Conservation (phyloP, 306 rosid genomes). For the Betula pendula region DNA sequence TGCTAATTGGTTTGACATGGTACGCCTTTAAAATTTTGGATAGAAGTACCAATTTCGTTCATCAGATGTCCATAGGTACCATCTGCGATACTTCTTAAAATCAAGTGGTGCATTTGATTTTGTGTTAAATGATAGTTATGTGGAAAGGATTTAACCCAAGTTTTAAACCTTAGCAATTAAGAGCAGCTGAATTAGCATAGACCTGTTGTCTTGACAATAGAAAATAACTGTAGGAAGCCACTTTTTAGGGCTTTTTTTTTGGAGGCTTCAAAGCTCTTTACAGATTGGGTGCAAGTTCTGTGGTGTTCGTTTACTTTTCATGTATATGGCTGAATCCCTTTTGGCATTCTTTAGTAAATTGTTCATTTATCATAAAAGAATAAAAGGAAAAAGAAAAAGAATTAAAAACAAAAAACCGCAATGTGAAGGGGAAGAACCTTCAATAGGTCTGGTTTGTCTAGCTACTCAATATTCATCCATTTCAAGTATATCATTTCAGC, state of each 20-base stretch:
- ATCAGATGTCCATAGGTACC: too few species aligned
- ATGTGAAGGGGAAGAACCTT: not conserved
- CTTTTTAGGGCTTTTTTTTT: not conserved
- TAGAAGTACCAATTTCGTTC: too few species aligned
- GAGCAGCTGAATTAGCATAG: not conserved
- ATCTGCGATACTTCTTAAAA: too few species aligned
- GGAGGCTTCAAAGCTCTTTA: slow-evolving; percentile 2
- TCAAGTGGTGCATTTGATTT: too few species aligned
- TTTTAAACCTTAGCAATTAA: not conserved
- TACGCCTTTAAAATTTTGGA: too few species aligned
- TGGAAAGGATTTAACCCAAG: too few species aligned
- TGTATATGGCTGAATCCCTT: not conserved
- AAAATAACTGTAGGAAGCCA: not conserved
- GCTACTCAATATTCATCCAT: not conserved
- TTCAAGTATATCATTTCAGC: not conserved
- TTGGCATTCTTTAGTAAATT: too few species aligned
- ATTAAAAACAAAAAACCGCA: not conserved
- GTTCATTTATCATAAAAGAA: not conserved
- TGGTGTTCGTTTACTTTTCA: too few species aligned
- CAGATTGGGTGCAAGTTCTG: not conserved
- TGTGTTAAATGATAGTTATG: too few species aligned
- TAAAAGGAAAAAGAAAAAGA: not conserved
- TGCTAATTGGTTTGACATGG: too few species aligned
- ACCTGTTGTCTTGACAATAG: not conserved
- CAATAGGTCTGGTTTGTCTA: not conserved